Evolutionary conservation across 2,329 filamentous ascomycete genomes (phyloP).

Genomic region (Daldinia eschscholtzii): DNA sequence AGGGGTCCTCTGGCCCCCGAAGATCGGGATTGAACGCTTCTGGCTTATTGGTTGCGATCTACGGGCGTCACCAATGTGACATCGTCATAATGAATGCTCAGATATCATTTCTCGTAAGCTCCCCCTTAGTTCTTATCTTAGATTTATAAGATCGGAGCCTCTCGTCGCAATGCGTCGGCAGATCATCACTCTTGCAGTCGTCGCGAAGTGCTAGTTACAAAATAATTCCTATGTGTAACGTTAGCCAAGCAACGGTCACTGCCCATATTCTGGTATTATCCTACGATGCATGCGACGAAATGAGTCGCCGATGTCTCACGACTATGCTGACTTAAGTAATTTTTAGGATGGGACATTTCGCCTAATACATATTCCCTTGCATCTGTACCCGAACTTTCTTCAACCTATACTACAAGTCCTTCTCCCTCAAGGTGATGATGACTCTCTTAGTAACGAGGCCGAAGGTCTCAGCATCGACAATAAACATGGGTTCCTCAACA

Average conservation of each 20-base stretch:
- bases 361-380: conserved; percentile 89
- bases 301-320: conserved; percentile 18
- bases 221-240: conserved; percentile 33
- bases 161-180: conserved; percentile 23
- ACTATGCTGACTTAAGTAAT: conserved; percentile 37
- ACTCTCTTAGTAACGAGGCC: conserved; percentile 54
- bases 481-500: conserved; percentile 87
- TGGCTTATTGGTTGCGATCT: conserved; percentile 38
- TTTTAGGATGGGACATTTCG: conserved; percentile 85
- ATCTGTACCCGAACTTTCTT: conserved; percentile 81
- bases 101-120: conserved; percentile 54
- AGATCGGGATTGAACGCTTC: conserved; percentile 45
- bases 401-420: conserved; percentile 90
- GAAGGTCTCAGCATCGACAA: conserved; percentile 64
- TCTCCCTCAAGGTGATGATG: conserved; percentile 69
- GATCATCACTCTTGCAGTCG: conserved; percentile 16
- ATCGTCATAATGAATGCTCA: conserved; percentile 52
- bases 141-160: conserved; percentile 27
- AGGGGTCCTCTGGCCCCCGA: conserved; percentile 46
- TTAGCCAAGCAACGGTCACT: conserved; percentile 25
- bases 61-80: conserved; percentile 42
- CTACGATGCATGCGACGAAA: conserved; percentile 30
- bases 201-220: conserved; percentile 27
- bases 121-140: conserved; percentile 26
- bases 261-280: conserved; percentile 40